Evolutionary conservation across 306 rosid genomes (phyloP).

Genomic region (Trifolium dubium): DNA sequence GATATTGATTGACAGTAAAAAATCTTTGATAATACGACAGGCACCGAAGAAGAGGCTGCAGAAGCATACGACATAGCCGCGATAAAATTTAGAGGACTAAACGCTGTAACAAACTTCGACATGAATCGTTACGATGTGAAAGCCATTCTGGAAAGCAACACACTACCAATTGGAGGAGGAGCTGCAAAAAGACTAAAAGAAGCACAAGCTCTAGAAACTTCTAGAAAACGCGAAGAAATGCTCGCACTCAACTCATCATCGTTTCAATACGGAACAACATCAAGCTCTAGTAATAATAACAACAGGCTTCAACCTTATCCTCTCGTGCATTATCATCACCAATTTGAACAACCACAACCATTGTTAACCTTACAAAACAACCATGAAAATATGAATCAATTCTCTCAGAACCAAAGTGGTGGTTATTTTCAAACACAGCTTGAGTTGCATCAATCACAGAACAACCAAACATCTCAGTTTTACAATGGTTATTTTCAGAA

Average conservation of each 20-base stretch:
- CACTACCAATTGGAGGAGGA: slow-evolving; percentile 94
- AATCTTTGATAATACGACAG: slow-evolving; percentile 17
- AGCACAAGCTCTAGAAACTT: slow-evolving; percentile 90
- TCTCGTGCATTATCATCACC: slow-evolving; percentile 53
- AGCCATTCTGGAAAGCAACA: slow-evolving; percentile 85
- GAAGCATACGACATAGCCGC: slow-evolving; percentile 99
- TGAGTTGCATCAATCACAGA: slow-evolving; percentile 61
- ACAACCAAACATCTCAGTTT: slow-evolving; percentile 11
- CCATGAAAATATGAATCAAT: slow-evolving; percentile 50
- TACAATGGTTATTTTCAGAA: slow-evolving; percentile 64
- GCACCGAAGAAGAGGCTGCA: slow-evolving; percentile 98
- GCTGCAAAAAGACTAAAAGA: slow-evolving; percentile 92
- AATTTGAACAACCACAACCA: slow-evolving; percentile 57
- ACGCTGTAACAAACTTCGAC: slow-evolving; percentile 95
- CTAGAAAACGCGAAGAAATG: slow-evolving; percentile 82
- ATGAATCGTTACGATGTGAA: slow-evolving; percentile 95
- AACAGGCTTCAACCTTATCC: slow-evolving; percentile 62
- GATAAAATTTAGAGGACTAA: slow-evolving; percentile 88
- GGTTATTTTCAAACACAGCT: slow-evolving; percentile 68
- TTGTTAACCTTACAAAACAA: slow-evolving; percentile 78
- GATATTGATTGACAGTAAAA: no score
- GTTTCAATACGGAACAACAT: slow-evolving; percentile 62
- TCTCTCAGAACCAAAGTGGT: slow-evolving; percentile 42
- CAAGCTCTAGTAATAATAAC: slow-evolving; percentile 27
- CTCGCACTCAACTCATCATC: slow-evolving; percentile 64